A percentile compares a stretch with the other conserved stretches of the same genome.
Conservation (phyloP, 169 alveolate species). For the Eimeria tenella region DNA sequence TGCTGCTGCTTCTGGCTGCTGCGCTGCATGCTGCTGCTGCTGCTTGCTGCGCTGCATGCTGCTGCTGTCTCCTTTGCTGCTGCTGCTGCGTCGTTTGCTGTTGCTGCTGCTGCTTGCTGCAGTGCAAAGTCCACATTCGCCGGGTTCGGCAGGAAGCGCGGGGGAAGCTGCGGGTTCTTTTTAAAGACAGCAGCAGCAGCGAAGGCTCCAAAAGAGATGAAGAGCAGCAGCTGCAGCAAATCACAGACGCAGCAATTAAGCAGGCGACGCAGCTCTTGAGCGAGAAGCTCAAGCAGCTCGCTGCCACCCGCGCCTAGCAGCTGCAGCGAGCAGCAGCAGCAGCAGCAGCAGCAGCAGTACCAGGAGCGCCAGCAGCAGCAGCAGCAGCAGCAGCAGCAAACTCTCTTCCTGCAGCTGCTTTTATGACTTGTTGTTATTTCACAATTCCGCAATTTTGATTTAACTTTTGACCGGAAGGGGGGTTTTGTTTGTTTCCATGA, state of each 20-base stretch:
- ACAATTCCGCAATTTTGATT: too few species aligned
- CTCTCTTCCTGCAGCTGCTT: too few species aligned
- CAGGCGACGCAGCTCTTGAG: slow-evolving; percentile 24
- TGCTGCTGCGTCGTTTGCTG: background rate
- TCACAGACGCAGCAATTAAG: slow-evolving; percentile 39
- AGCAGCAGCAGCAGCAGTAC: too few species aligned
- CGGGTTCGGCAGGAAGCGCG: slow-evolving; percentile 60
- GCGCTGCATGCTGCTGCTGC: too few species aligned
- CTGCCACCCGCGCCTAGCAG: slow-evolving; percentile 34
- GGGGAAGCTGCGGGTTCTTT: slow-evolving; percentile 7
- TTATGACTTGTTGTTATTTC: too few species aligned
- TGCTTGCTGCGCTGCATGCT: background rate
- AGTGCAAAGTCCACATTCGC: slow-evolving; percentile 63
- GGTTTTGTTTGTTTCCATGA: too few species aligned
- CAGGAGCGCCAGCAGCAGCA: too few species aligned
- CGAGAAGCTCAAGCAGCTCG: slow-evolving; percentile 59
- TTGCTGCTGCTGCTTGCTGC: slow-evolving; percentile 24
- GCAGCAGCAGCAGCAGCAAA: too few species aligned
- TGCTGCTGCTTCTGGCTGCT: background rate
- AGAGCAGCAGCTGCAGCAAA: slow-evolving; percentile 58
- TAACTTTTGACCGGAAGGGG: too few species aligned
- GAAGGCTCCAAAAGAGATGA: slow-evolving; percentile 26
- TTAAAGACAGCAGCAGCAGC: background rate
- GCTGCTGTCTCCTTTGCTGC: background rate
- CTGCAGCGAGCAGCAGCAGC: background rate